These are phyloP conservation scores for Canavalia ensiformis DNA, from an alignment of 306 rosid species.

Conservation along the genomic window DNA sequence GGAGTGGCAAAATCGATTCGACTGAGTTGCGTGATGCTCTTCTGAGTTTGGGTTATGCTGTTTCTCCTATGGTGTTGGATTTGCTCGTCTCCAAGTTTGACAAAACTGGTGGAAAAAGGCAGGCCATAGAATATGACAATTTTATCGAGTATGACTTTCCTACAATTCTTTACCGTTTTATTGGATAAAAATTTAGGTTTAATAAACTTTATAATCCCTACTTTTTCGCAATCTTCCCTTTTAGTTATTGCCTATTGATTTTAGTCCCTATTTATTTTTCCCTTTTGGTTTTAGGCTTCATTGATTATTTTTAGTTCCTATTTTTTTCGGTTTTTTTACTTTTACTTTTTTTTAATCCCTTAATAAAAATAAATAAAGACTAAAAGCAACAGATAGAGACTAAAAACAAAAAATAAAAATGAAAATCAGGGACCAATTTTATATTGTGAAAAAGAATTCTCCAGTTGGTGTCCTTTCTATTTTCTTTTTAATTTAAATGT, in stretches of 20 bases:
- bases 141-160: constrained; percentile 80
- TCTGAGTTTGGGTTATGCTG: constrained; percentile 82
- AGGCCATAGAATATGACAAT: constrained; percentile 92
- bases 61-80: constrained; percentile 82
- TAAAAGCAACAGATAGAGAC: too few relatives aligned
- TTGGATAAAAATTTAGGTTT: background rate
- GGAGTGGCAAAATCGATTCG: constrained; percentile 88
- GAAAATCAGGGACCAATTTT: background rate
- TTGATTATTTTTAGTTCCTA: too few relatives aligned
- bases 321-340: too few relatives aligned
- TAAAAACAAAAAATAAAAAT: too few relatives aligned
- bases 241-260: too few relatives aligned
- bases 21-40: constrained; percentile 88
- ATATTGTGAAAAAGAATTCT: constrained; percentile 17
- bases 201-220: too few relatives aligned
- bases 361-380: too few relatives aligned
- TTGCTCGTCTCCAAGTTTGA: constrained; percentile 94
- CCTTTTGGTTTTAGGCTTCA: too few relatives aligned
- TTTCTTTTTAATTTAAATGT: background rate
- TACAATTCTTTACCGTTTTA: constrained; percentile 20
- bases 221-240: too few relatives aligned
- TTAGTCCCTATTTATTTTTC: too few relatives aligned
- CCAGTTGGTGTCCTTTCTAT: background rate
- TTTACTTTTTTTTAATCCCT: too few relatives aligned
- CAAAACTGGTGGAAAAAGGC: constrained; percentile 82